Base-by-base conservation (phyloP, 768 basidiomycete species). In the Termitomyces sp. region DNA sequence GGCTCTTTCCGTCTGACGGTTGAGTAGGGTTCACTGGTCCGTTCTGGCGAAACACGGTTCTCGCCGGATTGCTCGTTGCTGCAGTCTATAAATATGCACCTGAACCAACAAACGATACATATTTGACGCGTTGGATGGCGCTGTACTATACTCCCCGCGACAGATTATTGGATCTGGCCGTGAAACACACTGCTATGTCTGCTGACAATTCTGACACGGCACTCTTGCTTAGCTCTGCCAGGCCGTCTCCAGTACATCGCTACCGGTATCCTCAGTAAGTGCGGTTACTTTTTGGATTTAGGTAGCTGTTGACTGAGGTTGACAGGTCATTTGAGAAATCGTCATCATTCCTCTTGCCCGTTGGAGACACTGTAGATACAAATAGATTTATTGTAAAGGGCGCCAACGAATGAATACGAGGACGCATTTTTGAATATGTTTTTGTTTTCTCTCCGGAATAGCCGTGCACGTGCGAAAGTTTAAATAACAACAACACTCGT, bases 211-310 rank as follows among this genome's bases (percentile, higher is more conserved):
- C 81, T 60, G 72, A 79, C 55, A 73, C 77, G 10, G 72, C 66
- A 46, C 62, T 77, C 53, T 63, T 84, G 10, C 65, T 83, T 63
- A 77, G 65, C 62, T 71, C 71, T 66, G 75, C 72, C 64, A 76
- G 68, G 70, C 77, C 70, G 65, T 78, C 73, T 64, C 77, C 51
- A 60, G 77, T 87, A 40, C 82, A 84, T 68, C 80, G 87, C 42
- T 85, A 81, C 67, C 78, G 86, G 63, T 88, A 85, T 68, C 86
- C 89, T 54, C 86, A 88, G 90, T 92, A 63, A 70, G 88, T 80
- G 1, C 26, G 42, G 14, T 40, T n/a, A 52, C 26, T 26, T 24
- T n/a, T 49, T n/a, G 13, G 14, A 26, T 53, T 8, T 6, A n/a
- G 38, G 38, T 10, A 20, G 28, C 26, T 57, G 40, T 54, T 32